These are phyloP conservation scores for Venturia oleaginea DNA, from an alignment of 2,329 filamentous ascomycete species.

Conservation along the genomic window DNA sequence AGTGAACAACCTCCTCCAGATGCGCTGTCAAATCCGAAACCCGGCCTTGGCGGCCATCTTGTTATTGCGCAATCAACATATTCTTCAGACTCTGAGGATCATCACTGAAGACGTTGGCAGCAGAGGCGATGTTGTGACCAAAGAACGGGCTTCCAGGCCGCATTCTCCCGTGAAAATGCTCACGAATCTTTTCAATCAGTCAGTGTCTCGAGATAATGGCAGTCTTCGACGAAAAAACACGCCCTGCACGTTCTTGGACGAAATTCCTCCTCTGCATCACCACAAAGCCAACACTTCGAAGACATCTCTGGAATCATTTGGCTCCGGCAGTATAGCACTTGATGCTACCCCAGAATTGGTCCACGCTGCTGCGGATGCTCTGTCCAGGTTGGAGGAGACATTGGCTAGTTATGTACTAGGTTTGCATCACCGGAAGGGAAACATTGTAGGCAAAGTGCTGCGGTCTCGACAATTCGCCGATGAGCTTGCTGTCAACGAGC, in stretches of 20 bases:
- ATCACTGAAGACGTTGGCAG: conserved; percentile 44
- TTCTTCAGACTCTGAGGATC: conserved; percentile 60
- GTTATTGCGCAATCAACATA: conserved; percentile 68
- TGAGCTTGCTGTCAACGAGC: conserved; percentile 73
- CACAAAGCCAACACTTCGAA: background rate
- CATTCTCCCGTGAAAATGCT: conserved; percentile 87
- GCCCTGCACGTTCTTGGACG: conserved; percentile 16
- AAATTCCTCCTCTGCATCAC: background rate
- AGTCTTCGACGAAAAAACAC: conserved; percentile 25
- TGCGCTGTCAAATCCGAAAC: conserved; percentile 61
- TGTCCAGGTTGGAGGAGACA: conserved; percentile 71
- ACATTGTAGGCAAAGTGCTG: conserved; percentile 70
- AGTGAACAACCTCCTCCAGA: conserved; percentile 66
- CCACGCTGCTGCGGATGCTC: conserved; percentile 17
- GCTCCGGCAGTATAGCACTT: conserved; percentile 3
- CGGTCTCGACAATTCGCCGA: conserved; percentile 62
- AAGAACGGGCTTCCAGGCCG: conserved; percentile 49
- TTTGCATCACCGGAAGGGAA: conserved; percentile 75
- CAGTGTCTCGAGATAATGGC: conserved; percentile 35
- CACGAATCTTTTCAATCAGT: conserved; percentile 65
- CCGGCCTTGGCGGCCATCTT: conserved; percentile 55
- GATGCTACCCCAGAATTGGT: background rate
- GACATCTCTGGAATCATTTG: conserved; percentile 2
- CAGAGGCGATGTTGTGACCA: conserved; percentile 41
- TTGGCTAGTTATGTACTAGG: conserved; percentile 76